A percentile compares a stretch with the other conserved stretches of the same genome.
Evolutionary conservation across 371 early-diverging fungal species (phyloP).

Genomic region (Mortierella sp.): DNA sequence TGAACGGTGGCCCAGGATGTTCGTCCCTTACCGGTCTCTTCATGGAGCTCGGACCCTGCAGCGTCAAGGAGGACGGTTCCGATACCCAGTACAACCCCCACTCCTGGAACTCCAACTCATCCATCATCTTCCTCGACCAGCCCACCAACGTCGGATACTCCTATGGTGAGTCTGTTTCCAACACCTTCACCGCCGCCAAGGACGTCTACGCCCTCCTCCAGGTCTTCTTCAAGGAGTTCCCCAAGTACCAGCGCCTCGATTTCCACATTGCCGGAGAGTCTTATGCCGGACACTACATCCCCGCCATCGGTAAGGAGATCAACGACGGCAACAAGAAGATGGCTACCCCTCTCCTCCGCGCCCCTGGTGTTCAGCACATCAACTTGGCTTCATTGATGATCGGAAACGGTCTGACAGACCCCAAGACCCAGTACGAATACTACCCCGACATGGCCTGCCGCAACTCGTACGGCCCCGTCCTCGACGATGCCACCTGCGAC

Average conservation of each 20-base stretch:
- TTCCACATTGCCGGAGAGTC: constrained; percentile 77
- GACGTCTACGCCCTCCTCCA: constrained; percentile 78
- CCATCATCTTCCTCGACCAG: constrained; percentile 90
- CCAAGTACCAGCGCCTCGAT: constrained; percentile 65
- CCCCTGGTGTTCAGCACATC: constrained; percentile 67
- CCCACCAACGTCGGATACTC: constrained; percentile 86
- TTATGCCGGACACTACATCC: constrained; percentile 87
- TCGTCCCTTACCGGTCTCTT: constrained; percentile 85
- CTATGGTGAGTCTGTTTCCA: constrained; percentile 70
- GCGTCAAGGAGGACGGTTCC: constrained; percentile 71
- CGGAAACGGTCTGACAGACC: constrained; percentile 95
- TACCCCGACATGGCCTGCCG: constrained; percentile 91
- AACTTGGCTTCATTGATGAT: constrained; percentile 85
- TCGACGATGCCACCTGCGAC: constrained; percentile 74
- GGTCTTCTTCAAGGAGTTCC: constrained; percentile 79
- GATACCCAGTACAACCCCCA: constrained; percentile 66
- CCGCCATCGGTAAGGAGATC: constrained; percentile 81
- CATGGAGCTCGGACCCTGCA: constrained; percentile 88
- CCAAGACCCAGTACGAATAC: constrained; percentile 90
- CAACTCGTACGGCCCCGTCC: constrained; percentile 82
- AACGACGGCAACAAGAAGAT: constrained; percentile 74
- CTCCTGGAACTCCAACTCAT: constrained; percentile 88
- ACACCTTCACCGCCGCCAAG: constrained; percentile 65
- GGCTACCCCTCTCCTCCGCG: constrained; percentile 58
- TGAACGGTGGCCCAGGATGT: constrained; percentile 92